These are phyloP conservation scores for Penicillium flavigenum DNA, from an alignment of 495 filamentous ascomycete genomes.

Conservation along the genomic window DNA sequence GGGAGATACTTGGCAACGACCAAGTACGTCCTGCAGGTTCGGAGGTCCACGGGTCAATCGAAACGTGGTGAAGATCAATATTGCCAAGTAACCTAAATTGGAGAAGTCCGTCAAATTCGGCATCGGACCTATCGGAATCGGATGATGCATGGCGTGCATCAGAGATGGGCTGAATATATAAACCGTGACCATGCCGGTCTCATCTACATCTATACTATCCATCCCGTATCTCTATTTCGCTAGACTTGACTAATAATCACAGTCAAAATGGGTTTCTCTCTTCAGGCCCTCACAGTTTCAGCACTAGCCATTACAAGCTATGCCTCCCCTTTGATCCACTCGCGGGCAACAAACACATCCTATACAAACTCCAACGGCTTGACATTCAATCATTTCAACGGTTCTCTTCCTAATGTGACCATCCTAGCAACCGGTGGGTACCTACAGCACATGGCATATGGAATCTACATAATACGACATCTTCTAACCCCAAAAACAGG, in stretches of 20 bases:
- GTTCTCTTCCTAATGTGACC: slow-evolving; percentile 49
- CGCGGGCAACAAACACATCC: slow-evolving; percentile 23
- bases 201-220: background rate
- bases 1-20: too few species aligned
- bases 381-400: slow-evolving; percentile 42
- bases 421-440: slow-evolving; percentile 46
- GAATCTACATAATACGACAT: background rate
- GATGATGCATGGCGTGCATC: background rate
- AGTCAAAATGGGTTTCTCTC: slow-evolving; percentile 22
- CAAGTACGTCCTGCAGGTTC: background rate
- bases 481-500: slow-evolving; percentile 17
- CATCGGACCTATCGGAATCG: background rate
- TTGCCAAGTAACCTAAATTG: background rate
- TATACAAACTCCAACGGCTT: slow-evolving; percentile 37
- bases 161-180: background rate
- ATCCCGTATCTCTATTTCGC: background rate
- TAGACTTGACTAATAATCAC: background rate
- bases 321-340: slow-evolving; percentile 31
- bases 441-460: background rate
- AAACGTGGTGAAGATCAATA: background rate
- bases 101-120: background rate
- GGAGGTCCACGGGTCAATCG: background rate
- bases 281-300: slow-evolving; percentile 22
- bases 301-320: slow-evolving; percentile 25
- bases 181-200: background rate